These are phyloP conservation scores for Erythrophleum fordii DNA, from an alignment of 306 rosid species.

Conservation along the genomic window DNA sequence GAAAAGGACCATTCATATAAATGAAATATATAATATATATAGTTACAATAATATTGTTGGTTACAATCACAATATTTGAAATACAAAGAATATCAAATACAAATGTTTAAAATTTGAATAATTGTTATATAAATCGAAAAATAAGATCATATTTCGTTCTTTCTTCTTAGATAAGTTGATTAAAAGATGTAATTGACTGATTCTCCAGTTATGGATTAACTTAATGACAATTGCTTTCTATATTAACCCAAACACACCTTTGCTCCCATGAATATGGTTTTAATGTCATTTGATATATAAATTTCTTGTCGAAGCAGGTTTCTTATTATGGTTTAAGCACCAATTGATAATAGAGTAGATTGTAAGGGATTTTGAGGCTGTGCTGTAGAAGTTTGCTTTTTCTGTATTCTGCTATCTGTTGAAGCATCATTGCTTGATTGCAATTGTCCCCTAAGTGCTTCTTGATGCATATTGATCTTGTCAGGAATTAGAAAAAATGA, in stretches of 20 bases:
- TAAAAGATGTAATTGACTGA: neutral
- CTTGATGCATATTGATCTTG: slow-evolving; percentile 23
- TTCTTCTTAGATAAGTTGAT: neutral
- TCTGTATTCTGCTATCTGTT: slow-evolving; percentile 22
- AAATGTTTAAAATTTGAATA: no score
- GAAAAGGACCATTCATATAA: no score
- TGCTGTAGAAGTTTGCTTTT: neutral
- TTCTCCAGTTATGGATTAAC: neutral
- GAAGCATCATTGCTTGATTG: neutral
- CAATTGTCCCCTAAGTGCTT: slow-evolving; percentile 4
- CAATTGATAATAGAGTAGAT: neutral
- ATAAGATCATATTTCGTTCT: neutral
- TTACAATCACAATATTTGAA: no score
- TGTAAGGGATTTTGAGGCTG: neutral
- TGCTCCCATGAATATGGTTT: neutral
- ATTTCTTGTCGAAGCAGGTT: neutral
- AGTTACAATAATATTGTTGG: no score
- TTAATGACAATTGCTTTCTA: neutral
- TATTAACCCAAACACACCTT: slow-evolving; percentile 1
- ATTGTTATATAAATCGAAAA: neutral
- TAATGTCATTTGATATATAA: slow-evolving; percentile 30
- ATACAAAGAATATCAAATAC: no score
- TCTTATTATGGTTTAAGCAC: neutral
- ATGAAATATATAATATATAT: no score
- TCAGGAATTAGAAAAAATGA: slow-evolving; percentile 93